phyloP scores from a whole-genome alignment of 805 yeast species.

The Pichia paraexigua region DNA sequence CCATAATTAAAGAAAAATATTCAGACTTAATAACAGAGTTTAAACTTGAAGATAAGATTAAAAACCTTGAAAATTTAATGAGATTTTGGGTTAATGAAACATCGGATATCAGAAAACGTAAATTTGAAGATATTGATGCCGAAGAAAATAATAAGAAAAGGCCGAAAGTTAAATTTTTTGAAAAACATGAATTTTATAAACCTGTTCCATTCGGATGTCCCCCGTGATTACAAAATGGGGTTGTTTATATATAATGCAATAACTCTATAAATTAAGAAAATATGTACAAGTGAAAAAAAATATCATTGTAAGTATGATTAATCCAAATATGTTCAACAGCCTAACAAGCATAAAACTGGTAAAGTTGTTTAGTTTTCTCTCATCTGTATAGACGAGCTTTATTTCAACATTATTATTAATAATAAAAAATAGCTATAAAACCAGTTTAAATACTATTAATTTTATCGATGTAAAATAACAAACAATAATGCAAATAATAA shows the following conservation, averaged over 20 bases:
- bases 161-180: conserved; percentile 20
- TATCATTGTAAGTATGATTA: neutral
- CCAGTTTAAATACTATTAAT: neutral
- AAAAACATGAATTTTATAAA: conserved; percentile 34
- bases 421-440: too few species aligned
- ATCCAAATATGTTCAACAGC: too few species aligned
- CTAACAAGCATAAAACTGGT: too few species aligned
- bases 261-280: neutral
- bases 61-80: conserved; percentile 15
- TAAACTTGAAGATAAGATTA: conserved; percentile 9
- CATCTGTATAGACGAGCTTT: neutral
- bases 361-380: too few species aligned
- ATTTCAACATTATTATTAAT: too few species aligned
- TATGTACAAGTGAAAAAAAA: neutral
- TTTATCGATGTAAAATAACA: too few species aligned
- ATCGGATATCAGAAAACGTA: conserved; percentile 1
- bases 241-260: neutral
- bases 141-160: conserved; percentile 4
- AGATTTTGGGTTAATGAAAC: conserved; percentile 16
- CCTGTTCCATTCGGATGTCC: conserved; percentile 48
- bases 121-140: neutral
- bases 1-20: neutral
- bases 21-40: neutral
- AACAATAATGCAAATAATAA: too few species aligned
- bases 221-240: neutral